Evolutionary conservation across 768 basidiomycete genomes (phyloP), one percentile per base, ranked within the genome.

Genomic region (Boletus sp.): DNA sequence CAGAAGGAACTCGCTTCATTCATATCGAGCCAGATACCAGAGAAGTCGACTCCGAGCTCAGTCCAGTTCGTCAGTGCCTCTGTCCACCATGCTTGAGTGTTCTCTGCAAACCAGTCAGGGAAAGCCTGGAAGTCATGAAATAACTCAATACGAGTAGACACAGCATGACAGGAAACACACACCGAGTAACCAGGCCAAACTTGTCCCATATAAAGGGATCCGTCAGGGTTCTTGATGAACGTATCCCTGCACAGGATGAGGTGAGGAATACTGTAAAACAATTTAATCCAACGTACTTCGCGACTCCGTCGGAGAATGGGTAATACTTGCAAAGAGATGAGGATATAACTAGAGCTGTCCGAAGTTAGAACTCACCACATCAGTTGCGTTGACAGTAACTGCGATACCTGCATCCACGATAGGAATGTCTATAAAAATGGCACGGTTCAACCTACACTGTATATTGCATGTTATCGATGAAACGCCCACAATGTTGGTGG

Each of bases 111-210:
- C 83, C 83, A 86, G 61, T 86, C 85, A 0, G 84, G 83, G 67
- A 83, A 87, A 35, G 77, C 80, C 82, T 80, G 37, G 47, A 15
- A 15, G 32, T 11, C 47, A 36, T 20, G 4, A 37, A 41, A 33
- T 3, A 32, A 46, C 4, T 59, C 33, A 35, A 47, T 30, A 10
- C 6, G 7, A 39, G 9, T 7, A 10, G 14, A 39, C 2, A 10
- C 14, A 29, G 12, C 6, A 6, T 10, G 17, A 5, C 15, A 44
- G 10, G 7, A 24, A 39, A n/a, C 29, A 65, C 78, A 20, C 37
- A 84, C 87, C 6, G 86, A 85, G 70, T 83, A 87, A 20, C 89
- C 88, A 15, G 89, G 89, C 89, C 87, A 91, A 8, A 90, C 89
- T 66, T 85, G 79, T 10, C 91, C 90, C 4, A 89, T 67, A 68